Evolutionary conservation across 345 rosid species (phyloP).

Genomic region (Carallia pectinifolia): DNA sequence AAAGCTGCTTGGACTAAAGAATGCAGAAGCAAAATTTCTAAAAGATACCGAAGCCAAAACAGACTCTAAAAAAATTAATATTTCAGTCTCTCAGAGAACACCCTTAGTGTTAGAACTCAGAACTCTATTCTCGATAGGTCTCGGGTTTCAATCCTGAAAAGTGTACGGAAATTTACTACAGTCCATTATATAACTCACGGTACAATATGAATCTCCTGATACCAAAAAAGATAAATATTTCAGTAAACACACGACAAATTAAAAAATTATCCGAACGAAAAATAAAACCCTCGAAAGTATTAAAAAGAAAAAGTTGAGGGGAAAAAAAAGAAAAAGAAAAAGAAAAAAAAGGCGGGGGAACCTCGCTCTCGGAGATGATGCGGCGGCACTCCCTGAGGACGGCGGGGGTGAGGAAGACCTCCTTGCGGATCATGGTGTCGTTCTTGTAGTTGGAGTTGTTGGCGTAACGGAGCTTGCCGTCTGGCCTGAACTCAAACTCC

Average conservation of each 20-base stretch:
- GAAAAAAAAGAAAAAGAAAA: neutral
- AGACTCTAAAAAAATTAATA: too few species aligned
- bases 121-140: too few species aligned
- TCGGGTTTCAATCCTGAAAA: too few species aligned
- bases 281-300: constrained; percentile 14
- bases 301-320: neutral
- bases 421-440: constrained; percentile 98
- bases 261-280: too few species aligned
- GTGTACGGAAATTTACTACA: too few species aligned
- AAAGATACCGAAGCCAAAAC: neutral
- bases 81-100: too few species aligned
- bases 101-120: too few species aligned
- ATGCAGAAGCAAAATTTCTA: neutral
- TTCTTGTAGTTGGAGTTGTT: constrained; percentile 99
- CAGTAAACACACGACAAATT: too few species aligned
- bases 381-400: constrained; percentile 95
- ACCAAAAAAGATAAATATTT: too few species aligned
- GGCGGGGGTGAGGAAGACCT: constrained; percentile 93
- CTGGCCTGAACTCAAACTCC: constrained; percentile 97
- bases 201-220: too few species aligned
- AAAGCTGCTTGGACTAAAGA: neutral
- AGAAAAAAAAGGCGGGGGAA: constrained; percentile 8
- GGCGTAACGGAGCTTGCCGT: constrained; percentile 97
- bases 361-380: constrained; percentile 97
- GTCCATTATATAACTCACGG: too few species aligned